Conservation (phyloP, 257 asterid genomes). For the Salvia hispanica region DNA sequence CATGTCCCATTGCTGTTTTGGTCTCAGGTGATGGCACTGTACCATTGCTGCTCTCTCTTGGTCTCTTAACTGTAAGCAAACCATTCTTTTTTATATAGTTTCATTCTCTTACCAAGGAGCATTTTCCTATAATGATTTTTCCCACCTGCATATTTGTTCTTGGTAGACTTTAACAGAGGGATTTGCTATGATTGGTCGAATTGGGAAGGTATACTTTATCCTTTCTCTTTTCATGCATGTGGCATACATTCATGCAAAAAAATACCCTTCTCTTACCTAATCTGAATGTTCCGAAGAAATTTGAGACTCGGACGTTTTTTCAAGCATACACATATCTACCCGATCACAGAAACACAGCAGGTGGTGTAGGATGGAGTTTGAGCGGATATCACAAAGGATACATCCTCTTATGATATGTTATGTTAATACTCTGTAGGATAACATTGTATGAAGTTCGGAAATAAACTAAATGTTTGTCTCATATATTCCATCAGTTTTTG, state of each 20-base stretch:
- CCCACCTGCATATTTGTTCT: slow-evolving; percentile 26
- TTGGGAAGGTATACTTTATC: slow-evolving; percentile 68
- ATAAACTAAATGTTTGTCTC: not conserved
- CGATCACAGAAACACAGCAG: not conserved
- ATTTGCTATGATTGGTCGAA: slow-evolving; percentile 89
- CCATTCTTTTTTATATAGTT: slow-evolving; percentile 7
- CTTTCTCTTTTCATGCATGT: not conserved
- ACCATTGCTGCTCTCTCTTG: slow-evolving; percentile 46
- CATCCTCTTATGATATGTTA: not conserved
- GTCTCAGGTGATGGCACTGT: slow-evolving; percentile 48
- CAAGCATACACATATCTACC: not conserved
- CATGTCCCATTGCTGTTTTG: no score
- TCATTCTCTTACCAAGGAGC: slow-evolving; percentile 12
- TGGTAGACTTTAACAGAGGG: slow-evolving; percentile 81
- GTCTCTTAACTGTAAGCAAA: slow-evolving; percentile 69
- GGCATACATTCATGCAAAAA: not conserved
- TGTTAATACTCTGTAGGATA: not conserved
- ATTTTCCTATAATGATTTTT: slow-evolving; percentile 1
- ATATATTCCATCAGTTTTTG: not conserved
- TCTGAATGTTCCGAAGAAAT: no score
- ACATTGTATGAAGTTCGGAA: not conserved
- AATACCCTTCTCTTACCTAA: not conserved
- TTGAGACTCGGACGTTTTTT: not conserved
- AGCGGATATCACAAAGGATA: not conserved
- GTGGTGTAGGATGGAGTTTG: not conserved